These are phyloP conservation scores for Lyophyllum shimeji DNA, from an alignment of 768 basidiomycete species.

Conservation along the genomic window DNA sequence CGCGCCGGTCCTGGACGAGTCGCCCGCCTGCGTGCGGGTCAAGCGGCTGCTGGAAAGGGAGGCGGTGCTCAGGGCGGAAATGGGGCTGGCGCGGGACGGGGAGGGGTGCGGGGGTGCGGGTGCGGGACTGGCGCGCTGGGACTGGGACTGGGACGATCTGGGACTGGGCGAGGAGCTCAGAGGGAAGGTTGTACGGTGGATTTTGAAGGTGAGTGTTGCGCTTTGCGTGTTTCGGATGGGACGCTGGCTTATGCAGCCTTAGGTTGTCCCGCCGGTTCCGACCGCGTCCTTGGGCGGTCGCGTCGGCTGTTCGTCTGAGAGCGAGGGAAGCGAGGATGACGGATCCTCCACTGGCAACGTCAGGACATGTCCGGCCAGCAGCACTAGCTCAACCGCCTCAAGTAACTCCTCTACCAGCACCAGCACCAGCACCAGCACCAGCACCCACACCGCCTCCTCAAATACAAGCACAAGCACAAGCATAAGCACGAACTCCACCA, in stretches of 20 bases:
- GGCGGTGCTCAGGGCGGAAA: slow-evolving; percentile 16
- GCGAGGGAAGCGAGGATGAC: neutral
- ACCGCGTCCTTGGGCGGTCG: too few species aligned
- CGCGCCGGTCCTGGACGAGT: slow-evolving; percentile 34
- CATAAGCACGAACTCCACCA: slow-evolving; percentile 5
- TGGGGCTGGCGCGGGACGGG: slow-evolving; percentile 23
- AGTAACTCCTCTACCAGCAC: too few species aligned
- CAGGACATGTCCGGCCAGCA: too few species aligned
- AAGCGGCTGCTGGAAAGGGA: slow-evolving; percentile 42
- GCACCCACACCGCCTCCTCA: neutral
- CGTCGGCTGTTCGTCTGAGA: neutral
- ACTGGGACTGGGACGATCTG: slow-evolving; percentile 20
- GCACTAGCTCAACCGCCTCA: too few species aligned
- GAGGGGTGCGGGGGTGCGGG: neutral
- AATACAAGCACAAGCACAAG: neutral
- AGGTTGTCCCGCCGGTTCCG: neutral
- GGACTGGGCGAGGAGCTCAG: slow-evolving; percentile 36
- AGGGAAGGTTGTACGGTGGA: slow-evolving; percentile 39
- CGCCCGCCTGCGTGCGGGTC: slow-evolving; percentile 44
- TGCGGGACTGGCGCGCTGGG: neutral
- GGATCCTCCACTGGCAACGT: too few species aligned
- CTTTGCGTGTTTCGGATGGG: too few species aligned
- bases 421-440: neutral
- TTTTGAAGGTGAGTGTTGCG: slow-evolving; percentile 38
- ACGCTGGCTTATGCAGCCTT: too few species aligned